A percentile compares a stretch with the other conserved stretches of the same genome.
phyloP scores from a whole-genome alignment of 1,284 basidiomycete genomes.

The Trametes pubescens region DNA sequence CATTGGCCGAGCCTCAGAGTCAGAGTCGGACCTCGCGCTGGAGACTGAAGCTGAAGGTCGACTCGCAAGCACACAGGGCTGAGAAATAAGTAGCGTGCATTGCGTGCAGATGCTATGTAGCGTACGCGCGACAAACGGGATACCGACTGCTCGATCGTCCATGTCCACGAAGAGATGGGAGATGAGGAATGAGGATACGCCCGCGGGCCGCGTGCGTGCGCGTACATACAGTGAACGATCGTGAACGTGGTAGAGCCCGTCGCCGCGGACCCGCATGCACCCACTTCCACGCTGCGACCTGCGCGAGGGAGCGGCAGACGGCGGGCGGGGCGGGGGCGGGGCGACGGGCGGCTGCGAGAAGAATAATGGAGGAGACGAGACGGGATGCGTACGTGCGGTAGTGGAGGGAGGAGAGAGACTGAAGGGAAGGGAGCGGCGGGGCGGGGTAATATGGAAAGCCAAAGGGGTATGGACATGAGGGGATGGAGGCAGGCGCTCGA shows the following conservation, averaged over 20 bases:
- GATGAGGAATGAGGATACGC: too few species aligned
- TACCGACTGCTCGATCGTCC: neutral
- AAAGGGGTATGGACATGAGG: conserved; percentile 1
- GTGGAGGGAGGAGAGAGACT: neutral
- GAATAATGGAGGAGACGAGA: neutral
- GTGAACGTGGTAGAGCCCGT: too few species aligned
- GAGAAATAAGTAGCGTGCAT: too few species aligned
- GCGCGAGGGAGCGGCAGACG: neutral
- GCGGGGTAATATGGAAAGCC: neutral
- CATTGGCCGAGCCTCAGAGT: neutral
- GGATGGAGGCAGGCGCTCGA: neutral
- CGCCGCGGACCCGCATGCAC: too few species aligned
- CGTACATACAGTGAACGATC: too few species aligned
- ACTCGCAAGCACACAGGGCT: too few species aligned
- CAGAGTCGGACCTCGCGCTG: neutral
- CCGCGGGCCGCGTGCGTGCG: too few species aligned
- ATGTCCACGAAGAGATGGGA: too few species aligned
- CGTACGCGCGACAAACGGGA: neutral
- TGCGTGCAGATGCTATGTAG: too few species aligned
- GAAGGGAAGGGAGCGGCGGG: neutral
- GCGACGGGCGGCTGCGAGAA: neutral
- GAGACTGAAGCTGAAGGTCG: neutral
- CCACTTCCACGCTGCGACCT: too few species aligned
- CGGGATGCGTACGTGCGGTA: neutral
- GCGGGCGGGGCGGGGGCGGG: neutral